Evolutionary conservation across 257 asterid species (phyloP).

Genomic region (Solanum raphanifolium): DNA sequence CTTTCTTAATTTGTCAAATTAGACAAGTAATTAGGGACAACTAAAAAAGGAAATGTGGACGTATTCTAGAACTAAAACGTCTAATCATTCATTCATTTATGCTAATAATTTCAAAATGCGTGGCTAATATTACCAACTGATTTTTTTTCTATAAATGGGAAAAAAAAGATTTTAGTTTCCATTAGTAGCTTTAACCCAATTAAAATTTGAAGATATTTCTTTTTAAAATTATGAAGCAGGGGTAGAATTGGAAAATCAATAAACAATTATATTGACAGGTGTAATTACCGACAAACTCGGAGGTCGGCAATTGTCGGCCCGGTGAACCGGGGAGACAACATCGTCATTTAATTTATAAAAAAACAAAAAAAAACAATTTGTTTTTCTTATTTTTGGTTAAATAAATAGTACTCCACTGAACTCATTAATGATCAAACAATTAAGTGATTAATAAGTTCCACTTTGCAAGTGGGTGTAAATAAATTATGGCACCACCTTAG

Average conservation of each 20-base stretch:
- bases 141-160: not conserved
- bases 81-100: not conserved
- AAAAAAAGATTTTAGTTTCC: not conserved
- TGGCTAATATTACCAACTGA: not conserved
- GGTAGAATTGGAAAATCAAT: conserved; percentile 15
- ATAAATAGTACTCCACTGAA: not conserved
- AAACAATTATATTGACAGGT: conserved; percentile 16
- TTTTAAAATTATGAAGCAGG: not conserved
- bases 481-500: not conserved
- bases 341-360: conserved; percentile 8
- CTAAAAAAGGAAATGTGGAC: too few species aligned
- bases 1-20: too few species aligned
- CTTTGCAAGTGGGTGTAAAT: not conserved
- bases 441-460: not conserved
- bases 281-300: conserved; percentile 57
- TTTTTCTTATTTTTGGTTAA: not conserved
- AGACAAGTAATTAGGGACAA: too few species aligned
- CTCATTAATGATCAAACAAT: not conserved
- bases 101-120: not conserved
- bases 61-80: not conserved
- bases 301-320: conserved; percentile 81
- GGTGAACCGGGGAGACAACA: conserved; percentile 47
- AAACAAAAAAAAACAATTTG: not conserved
- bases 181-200: not conserved
- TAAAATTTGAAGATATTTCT: not conserved